phyloP scores from a whole-genome alignment of 306 rosid species.

The Canavalia gladiata region DNA sequence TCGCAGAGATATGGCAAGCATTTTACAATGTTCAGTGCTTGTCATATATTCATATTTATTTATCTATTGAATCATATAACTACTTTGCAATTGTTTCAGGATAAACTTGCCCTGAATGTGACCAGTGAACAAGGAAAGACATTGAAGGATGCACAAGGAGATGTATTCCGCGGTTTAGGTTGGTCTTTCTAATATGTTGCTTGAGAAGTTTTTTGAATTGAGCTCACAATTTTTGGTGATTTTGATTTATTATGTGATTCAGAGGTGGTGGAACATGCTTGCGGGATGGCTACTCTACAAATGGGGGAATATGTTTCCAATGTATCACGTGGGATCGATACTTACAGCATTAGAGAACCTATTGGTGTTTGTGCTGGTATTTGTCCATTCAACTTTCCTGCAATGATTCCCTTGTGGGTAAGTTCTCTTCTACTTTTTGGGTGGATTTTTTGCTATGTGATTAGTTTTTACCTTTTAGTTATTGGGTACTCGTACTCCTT shows the following conservation, averaged over 20 bases:
- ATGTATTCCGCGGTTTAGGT: slow-evolving; percentile 98
- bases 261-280: slow-evolving; percentile 99
- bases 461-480: slow-evolving; percentile 6
- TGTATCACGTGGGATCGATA: slow-evolving; percentile 90
- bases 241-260: background rate
- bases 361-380: slow-evolving; percentile 99
- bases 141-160: slow-evolving; percentile 97
- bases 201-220: slow-evolving; percentile 27
- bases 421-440: slow-evolving; percentile 48
- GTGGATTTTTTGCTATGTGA: background rate
- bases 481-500: background rate
- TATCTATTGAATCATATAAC: background rate
- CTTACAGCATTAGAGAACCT: slow-evolving; percentile 90
- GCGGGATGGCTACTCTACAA: slow-evolving; percentile 94
- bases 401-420: slow-evolving; percentile 99
- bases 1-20: slow-evolving; percentile 81
- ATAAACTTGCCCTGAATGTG: slow-evolving; percentile 80
- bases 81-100: slow-evolving; percentile 60
- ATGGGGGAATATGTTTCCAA: slow-evolving; percentile 95
- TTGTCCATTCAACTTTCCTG: slow-evolving; percentile 98
- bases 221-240: background rate
- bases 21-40: background rate
- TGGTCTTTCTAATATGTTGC: slow-evolving; percentile 44
- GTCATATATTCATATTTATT: too few species aligned
- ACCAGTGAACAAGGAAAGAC: slow-evolving; percentile 98